Evolutionary conservation across 1,284 basidiomycete species (phyloP).

Genomic region (Cutaneotrichosporon daszewskae): DNA sequence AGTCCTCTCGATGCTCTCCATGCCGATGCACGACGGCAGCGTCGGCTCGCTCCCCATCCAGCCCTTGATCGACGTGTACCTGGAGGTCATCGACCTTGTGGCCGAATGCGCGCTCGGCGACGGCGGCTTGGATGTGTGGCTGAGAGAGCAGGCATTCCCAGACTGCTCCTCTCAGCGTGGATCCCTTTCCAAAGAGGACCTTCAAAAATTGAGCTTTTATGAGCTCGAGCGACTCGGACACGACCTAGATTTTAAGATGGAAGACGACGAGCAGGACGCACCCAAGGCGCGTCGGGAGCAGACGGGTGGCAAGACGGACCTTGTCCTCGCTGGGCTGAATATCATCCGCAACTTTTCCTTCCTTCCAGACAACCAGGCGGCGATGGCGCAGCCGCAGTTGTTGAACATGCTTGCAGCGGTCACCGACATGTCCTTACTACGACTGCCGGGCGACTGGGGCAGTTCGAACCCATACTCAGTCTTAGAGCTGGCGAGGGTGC

Average conservation of each 20-base stretch:
- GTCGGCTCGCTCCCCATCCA: constrained; percentile 63
- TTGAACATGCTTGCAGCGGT: constrained; percentile 64
- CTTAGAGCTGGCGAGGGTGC: constrained; percentile 63
- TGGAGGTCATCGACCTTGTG: constrained; percentile 80
- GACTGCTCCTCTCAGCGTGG: neutral
- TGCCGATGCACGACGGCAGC: constrained; percentile 47
- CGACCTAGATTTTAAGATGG: constrained; percentile 72
- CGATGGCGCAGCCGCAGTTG: constrained; percentile 60
- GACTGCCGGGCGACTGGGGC: constrained; percentile 39
- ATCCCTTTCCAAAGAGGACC: too few species aligned
- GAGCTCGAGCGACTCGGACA: constrained; percentile 83
- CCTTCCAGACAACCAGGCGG: constrained; percentile 64
- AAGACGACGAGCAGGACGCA: constrained; percentile 49
- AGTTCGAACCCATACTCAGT: constrained; percentile 54
- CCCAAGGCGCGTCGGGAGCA: constrained; percentile 20
- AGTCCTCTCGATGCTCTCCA: constrained; percentile 69
- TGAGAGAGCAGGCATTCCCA: constrained; percentile 5
- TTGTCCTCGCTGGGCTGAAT: constrained; percentile 67
- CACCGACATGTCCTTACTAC: constrained; percentile 51
- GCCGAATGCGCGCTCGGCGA: constrained; percentile 69
- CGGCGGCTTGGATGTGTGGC: constrained; percentile 51
- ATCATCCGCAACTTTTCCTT: constrained; percentile 81
- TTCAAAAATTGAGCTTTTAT: constrained; percentile 69
- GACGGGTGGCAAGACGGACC: constrained; percentile 48
- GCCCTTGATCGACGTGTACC: constrained; percentile 73